Base-by-base conservation (phyloP, 306 rosid species). In the Carpinus viminea region DNA sequence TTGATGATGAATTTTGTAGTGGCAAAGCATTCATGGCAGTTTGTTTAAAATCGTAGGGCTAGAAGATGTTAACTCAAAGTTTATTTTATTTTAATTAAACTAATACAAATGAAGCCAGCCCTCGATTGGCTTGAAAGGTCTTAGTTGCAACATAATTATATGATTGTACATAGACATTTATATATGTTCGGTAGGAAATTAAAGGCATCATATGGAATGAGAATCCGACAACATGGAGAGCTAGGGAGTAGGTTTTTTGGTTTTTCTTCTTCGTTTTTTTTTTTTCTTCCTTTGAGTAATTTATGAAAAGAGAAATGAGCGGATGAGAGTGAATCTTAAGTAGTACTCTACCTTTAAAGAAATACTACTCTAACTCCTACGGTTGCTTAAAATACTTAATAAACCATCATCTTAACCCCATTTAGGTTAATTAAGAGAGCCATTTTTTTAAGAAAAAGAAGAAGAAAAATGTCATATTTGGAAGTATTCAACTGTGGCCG, bases 111-210 rank as follows among this genome's bases (percentile, higher is more conserved):
- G 4, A 66, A 38, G 72, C 38, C 43, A 28, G 4, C 18, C 45
- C 45, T 5, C 9, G 12, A 12, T 41, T 7, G 45, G 69, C 45
- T 62, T 31, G 31, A 62, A 62, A 5, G 18, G 34, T 12, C 18
- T 12, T 12, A 15, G 16, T 28, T 28, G 3, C 16, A 12, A 10
- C 5, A 8, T 16, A 62, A 26, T 62, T 15, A 62, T 13, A 62
- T 31, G 69, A 34, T 28, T 56, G 5, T 2, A 4, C 2, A 41
- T 56, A 11, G n/a, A 43, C 34, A 36, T 7, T 56, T 6, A 60
- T 74, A 26, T 8, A 21, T 60, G 26, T 64, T 76, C 34, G 79
- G 79, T 76, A 6, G 61, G 79, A 76, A 64, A 64, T 36, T 50
- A 62, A 31, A 50, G 62, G 34, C 62, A 48, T 31, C 38, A 12